Percentiles rank a stretch among this genome's conserved stretches.
phyloP scores from a whole-genome alignment of 2,329 filamentous ascomycete genomes.

The Orbilia brochopaga region DNA sequence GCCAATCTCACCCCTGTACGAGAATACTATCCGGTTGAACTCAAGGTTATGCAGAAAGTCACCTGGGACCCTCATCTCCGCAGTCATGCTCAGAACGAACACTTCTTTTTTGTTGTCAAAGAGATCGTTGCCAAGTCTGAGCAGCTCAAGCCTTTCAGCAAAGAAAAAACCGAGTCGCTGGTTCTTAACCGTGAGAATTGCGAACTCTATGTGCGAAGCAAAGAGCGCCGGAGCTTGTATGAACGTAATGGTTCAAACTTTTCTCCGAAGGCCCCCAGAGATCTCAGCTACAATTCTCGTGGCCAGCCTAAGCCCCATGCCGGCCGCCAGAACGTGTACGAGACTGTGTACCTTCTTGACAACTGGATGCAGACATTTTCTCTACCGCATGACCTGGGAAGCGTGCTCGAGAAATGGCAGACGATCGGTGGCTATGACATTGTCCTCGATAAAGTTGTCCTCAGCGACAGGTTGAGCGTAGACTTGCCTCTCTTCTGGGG shows the following conservation, averaged over 20 bases:
- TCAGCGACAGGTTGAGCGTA: conserved; percentile 31
- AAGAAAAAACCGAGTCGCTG: conserved; percentile 8
- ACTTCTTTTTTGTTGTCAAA: conserved; percentile 58
- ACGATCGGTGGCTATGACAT: conserved; percentile 33
- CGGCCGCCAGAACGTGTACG: conserved; percentile 19
- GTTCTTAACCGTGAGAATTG: conserved; percentile 10
- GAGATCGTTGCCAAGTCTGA: conserved; percentile 58
- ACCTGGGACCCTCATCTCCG: conserved; percentile 59
- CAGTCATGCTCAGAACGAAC: conserved; percentile 61
- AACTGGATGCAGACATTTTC: conserved; percentile 21
- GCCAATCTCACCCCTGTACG: conserved; percentile 58
- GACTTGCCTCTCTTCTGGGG: conserved; percentile 45
- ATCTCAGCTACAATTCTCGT: conserved; percentile 18
- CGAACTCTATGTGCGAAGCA: conserved; percentile 24
- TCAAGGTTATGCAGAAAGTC: conserved; percentile 62
- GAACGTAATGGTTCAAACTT: conserved; percentile 25
- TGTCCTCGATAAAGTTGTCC: conserved; percentile 27
- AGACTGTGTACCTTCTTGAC: conserved; percentile 12
- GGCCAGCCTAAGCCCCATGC: background rate
- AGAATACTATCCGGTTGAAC: conserved; percentile 60
- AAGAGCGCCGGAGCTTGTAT: conserved; percentile 23
- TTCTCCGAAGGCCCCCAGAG: conserved; percentile 2
- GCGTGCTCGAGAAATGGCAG: conserved; percentile 27
- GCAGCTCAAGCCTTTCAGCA: conserved; percentile 55
- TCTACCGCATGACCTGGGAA: conserved; percentile 19